Evolutionary conservation across 768 basidiomycete genomes (phyloP).

Genomic region (Saitozyma podzolica): DNA sequence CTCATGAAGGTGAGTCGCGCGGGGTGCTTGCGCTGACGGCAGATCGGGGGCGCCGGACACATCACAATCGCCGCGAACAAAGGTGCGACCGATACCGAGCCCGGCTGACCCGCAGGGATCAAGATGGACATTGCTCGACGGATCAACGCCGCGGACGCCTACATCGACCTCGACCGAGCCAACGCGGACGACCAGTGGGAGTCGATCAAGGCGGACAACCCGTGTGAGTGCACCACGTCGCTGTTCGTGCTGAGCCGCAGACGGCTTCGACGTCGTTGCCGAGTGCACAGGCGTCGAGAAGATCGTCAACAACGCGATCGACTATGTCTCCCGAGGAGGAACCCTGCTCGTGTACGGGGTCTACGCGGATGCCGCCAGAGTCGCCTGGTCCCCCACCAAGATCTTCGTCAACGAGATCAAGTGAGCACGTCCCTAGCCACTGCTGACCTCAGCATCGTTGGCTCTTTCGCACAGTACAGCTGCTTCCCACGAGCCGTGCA

Average conservation of each 20-base stretch:
- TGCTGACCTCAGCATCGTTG: constrained; percentile 60
- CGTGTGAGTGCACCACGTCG: constrained; percentile 57
- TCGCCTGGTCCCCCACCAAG: constrained; percentile 83
- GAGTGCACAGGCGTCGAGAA: constrained; percentile 82
- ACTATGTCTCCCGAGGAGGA: constrained; percentile 70
- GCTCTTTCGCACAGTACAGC: constrained; percentile 82
- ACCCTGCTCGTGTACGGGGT: constrained; percentile 67
- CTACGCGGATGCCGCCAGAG: constrained; percentile 78
- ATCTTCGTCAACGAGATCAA: constrained; percentile 71
- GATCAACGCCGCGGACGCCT: constrained; percentile 77
- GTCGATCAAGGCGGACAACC: constrained; percentile 73
- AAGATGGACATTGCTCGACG: constrained; percentile 84
- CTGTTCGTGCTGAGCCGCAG: constrained; percentile 4
- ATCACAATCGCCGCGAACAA: constrained; percentile 82
- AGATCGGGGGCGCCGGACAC: constrained; percentile 68
- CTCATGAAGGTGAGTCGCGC: constrained; percentile 61
- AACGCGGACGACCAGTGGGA: constrained; percentile 76
- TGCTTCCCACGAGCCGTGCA: constrained; percentile 89
- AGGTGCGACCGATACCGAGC: background rate
- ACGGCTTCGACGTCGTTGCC: constrained; percentile 84
- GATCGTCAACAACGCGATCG: constrained; percentile 79
- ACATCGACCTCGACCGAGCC: constrained; percentile 77
- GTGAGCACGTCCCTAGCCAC: constrained; percentile 50
- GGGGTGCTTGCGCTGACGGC: too few species aligned
- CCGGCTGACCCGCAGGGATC: constrained; percentile 50